phyloP scores from a whole-genome alignment of 352 stramenopile species.

The Phytopythium sindhum region DNA sequence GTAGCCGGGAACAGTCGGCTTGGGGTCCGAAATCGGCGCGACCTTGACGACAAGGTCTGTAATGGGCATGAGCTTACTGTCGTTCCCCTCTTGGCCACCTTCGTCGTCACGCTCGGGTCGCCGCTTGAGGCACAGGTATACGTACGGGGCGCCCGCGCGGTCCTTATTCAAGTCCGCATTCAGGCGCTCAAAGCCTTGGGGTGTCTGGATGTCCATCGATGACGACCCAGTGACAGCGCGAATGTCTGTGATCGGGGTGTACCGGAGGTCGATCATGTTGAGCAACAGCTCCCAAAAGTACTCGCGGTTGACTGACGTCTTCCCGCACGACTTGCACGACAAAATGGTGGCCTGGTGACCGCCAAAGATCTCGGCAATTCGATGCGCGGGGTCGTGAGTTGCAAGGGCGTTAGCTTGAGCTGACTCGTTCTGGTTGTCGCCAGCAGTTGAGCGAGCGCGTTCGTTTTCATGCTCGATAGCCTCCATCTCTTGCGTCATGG shows the following conservation, averaged over 20 bases:
- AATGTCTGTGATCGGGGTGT: slow-evolving; percentile 86
- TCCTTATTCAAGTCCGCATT: slow-evolving; percentile 88
- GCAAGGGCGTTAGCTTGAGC: neutral
- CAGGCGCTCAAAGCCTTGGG: slow-evolving; percentile 68
- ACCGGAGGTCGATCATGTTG: slow-evolving; percentile 88
- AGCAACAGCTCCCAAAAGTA: slow-evolving; percentile 89
- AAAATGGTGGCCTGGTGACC: slow-evolving; percentile 79
- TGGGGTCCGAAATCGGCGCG: slow-evolving; percentile 44
- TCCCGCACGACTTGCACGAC: slow-evolving; percentile 78
- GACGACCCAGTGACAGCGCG: slow-evolving; percentile 66
- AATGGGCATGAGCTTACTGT: slow-evolving; percentile 46
- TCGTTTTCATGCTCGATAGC: slow-evolving; percentile 23
- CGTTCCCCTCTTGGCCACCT: slow-evolving; percentile 25
- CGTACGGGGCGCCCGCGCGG: slow-evolving; percentile 65
- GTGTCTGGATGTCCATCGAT: slow-evolving; percentile 61
- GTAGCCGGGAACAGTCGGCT: slow-evolving; percentile 64
- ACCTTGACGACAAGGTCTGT: slow-evolving; percentile 82
- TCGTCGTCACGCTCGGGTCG: slow-evolving; percentile 44
- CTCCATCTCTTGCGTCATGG: slow-evolving; percentile 66
- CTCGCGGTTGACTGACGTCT: slow-evolving; percentile 77
- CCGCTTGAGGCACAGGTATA: slow-evolving; percentile 81
- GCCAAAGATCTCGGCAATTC: slow-evolving; percentile 75
- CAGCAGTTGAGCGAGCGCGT: neutral
- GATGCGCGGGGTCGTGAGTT: slow-evolving; percentile 32
- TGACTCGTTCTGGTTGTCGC: neutral